Conservation (phyloP, 2,329 filamentous ascomycete genomes). For the Dothiorella sarmentorum region DNA sequence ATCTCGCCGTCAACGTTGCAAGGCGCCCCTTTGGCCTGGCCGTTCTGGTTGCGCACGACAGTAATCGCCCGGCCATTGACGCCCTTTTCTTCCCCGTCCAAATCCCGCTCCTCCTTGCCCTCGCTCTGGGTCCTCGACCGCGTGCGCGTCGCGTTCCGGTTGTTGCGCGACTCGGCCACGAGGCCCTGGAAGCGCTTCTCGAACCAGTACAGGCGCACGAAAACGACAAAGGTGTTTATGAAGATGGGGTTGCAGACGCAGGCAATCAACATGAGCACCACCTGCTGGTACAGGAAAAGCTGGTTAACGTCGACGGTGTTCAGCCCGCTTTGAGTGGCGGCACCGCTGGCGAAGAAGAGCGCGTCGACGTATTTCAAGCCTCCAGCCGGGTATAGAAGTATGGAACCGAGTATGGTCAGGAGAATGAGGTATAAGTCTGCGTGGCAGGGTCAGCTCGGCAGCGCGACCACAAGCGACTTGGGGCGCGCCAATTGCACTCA, state of each 20-base stretch:
- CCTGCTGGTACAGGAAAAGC: slow-evolving; percentile 49
- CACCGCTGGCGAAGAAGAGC: slow-evolving; percentile 80
- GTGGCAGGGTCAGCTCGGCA: not conserved
- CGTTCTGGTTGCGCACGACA: slow-evolving; percentile 59
- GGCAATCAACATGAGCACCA: slow-evolving; percentile 43
- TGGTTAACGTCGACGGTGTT: slow-evolving; percentile 65
- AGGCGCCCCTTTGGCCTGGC: slow-evolving; percentile 48
- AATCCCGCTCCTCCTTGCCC: slow-evolving; percentile 42
- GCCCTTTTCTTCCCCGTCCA: slow-evolving; percentile 55
- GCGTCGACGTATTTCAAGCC: slow-evolving; percentile 77
- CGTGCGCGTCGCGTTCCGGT: slow-evolving; percentile 60
- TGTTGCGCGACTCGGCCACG: slow-evolving; percentile 67
- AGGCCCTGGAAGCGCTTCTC: slow-evolving; percentile 91
- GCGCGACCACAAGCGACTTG: not conserved
- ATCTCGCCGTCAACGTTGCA: slow-evolving; percentile 53
- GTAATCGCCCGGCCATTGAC: slow-evolving; percentile 65
- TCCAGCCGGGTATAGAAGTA: slow-evolving; percentile 68
- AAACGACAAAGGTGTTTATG: slow-evolving; percentile 69
- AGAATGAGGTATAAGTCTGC: slow-evolving; percentile 76
- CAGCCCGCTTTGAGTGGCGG: slow-evolving; percentile 87
- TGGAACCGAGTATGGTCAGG: slow-evolving; percentile 68
- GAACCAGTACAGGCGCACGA: slow-evolving; percentile 94
- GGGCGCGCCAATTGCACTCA: slow-evolving; percentile 38
- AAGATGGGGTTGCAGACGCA: slow-evolving; percentile 41
- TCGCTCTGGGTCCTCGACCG: slow-evolving; percentile 53